Conservation (phyloP, 1,284 basidiomycete species). For the Schizophyllum commune region DNA sequence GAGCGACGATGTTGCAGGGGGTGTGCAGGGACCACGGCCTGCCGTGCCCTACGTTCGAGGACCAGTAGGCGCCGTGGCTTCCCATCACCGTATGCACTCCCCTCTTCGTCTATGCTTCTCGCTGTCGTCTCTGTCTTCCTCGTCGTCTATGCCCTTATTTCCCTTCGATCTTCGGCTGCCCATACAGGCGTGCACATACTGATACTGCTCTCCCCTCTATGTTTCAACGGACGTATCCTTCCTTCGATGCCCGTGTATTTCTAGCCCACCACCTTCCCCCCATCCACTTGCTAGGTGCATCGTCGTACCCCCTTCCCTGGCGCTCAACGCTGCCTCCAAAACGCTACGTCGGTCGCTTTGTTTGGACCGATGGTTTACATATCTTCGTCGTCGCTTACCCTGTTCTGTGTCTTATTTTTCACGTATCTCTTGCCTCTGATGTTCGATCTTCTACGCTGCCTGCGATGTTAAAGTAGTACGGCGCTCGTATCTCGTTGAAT, state of each 20-base stretch:
- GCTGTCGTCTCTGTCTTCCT: not conserved
- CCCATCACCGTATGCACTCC: not conserved
- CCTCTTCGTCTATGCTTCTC: not conserved
- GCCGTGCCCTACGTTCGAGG: constrained; percentile 4
- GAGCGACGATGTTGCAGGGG: constrained; percentile 38
- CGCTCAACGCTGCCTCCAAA: not conserved
- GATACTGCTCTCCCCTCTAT: too few relatives aligned
- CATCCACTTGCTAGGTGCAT: not conserved
- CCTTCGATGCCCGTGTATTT: not conserved
- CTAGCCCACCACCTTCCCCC: not conserved
- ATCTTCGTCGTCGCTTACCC: not conserved
- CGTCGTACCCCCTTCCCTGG: not conserved
- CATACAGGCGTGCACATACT: not conserved
- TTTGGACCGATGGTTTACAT: not conserved
- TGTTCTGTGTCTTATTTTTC: not conserved
- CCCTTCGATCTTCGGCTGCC: not conserved
- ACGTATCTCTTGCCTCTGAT: not conserved
- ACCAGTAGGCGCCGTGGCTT: not conserved
- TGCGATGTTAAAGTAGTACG: not conserved
- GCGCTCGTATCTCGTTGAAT: not conserved
- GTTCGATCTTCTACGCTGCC: too few relatives aligned
- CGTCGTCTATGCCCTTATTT: not conserved
- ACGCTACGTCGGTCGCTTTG: not conserved
- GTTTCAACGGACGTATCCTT: not conserved
- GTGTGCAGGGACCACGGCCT: constrained; percentile 39